Base-by-base conservation (phyloP, 495 filamentous ascomycete species). In the Aspergillus campestris region DNA sequence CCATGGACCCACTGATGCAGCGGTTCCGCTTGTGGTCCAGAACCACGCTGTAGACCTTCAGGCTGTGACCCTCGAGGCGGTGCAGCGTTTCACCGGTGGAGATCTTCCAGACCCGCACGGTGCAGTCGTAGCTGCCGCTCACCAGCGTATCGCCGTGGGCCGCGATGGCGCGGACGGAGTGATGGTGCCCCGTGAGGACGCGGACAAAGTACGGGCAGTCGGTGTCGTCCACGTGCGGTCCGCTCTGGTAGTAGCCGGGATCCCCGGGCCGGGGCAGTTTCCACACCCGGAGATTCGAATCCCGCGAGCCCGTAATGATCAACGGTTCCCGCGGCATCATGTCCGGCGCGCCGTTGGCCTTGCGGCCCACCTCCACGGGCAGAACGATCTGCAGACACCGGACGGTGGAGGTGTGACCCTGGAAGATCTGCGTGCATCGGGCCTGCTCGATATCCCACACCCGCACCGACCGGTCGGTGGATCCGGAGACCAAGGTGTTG, bases 1-100 rank as follows among this genome's bases (percentile, higher is more conserved):
- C 92, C 92, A 99, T 99, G 9, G 89, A 94, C 33, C 92, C 92
- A 56, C 89, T 95, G 59, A 99, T 97, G 65, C 92, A 99, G 35
- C 89, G 84, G 50, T 91, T 94, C 43, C 92, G 82, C 55, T 86
- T 82, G 50, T 87, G 84, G 59, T 99, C 92, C 32, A 97, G 69
- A 14, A 99, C 94, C 15, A 99, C 92, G 48, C 90, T 96, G 51
- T 99, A 99, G 3, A 99, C 92, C 62, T 99, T 99, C 60, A 90
- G 81, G 5, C 77, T 75, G 59, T 99, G 92, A 2, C 92, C 94
- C 45, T 83, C 77, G 7, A 99, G 71, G n/a, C 87, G 81, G 52
- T 95, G 85, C 7, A 92, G 51, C n/a, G 81, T 80, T 55, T 96
- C 89, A 37, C 92, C 92, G 0, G 88, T 96, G 15, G 90, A 96